A percentile compares a stretch with the other conserved stretches of the same genome.
phyloP scores from a whole-genome alignment of 129 eudicot genomes.

The Flaveria trinervia region DNA sequence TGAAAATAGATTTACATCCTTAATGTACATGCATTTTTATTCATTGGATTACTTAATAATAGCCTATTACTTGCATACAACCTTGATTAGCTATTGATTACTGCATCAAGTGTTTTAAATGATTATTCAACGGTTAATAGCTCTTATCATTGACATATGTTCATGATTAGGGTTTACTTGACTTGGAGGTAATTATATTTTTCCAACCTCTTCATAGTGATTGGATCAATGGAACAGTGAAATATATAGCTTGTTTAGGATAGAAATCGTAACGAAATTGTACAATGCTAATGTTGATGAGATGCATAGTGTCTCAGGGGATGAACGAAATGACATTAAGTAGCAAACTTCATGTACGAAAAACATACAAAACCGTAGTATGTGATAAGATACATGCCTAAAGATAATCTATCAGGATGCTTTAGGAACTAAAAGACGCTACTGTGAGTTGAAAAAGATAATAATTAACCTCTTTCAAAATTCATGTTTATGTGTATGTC shows the following conservation, averaged over 20 bases:
- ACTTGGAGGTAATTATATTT: background rate
- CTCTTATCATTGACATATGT: background rate
- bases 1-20: background rate
- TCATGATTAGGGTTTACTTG: background rate
- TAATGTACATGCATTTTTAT: background rate
- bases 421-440: conserved; percentile 2
- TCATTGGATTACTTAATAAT: background rate
- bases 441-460: background rate
- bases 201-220: background rate
- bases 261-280: background rate
- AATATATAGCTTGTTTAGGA: background rate
- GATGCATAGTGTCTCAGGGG: background rate
- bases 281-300: background rate
- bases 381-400: conserved; percentile 21
- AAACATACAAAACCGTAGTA: background rate
- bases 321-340: conserved; percentile 10
- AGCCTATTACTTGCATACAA: background rate
- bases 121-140: background rate
- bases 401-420: background rate
- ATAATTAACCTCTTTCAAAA: no score
- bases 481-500: no score
- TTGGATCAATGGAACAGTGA: background rate
- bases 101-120: background rate
- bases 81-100: background rate
- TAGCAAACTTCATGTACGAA: background rate